Evolutionary conservation across 2,329 filamentous ascomycete genomes (phyloP), one percentile per base, ranked within the genome.

Genomic region (Fusarium algeriense): DNA sequence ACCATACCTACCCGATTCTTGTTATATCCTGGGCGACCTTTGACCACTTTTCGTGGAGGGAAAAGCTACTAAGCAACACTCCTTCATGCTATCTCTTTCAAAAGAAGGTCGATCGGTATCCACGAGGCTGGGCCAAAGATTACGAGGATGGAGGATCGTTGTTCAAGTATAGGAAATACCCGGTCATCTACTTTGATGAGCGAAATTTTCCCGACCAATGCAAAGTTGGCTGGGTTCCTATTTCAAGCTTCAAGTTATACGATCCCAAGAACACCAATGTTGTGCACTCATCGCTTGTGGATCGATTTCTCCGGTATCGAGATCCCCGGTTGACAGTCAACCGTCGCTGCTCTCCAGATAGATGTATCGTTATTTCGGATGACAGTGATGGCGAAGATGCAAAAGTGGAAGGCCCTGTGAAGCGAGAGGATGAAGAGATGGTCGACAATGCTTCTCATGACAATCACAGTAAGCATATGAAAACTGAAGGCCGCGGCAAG

Each of bases 341-440:
- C 3, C 0, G 19, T 7, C 12, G 7, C 1, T 6, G 1, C 23
- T n/a, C 20, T 5, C 0, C 30, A 0, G 0, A 35, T 2, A 11
- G 15, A 2, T 35, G 11, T 26, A 46, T 35, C 2, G 0, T 28
- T n/a, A 28, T 35, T 46, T 9, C 2, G 5, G 53, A 46, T n/a
- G 5, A 12, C 5, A 6, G 32, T n/a, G 28, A 19, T 6, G 0
- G 19, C 2, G 28, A 9, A 7, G 14, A 54, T n/a, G 2, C 14
- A 41, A 1, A 8, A 14, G 17, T 4, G 7, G 34, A n/a, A 8
- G 6, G 7, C 9, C 10, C 4, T 6, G 20, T 6, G n/a, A 26
- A 15, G 12, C 26, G 30, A 10, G 28, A 9, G 6, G 20, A 20
- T 15, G 15, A 12, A 8, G 12, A 30, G 4, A 5, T 19, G 34